These are phyloP conservation scores for Bothriochloa decipiens DNA, from an alignment of 176 grass and related monocot genomes.

Conservation along the genomic window DNA sequence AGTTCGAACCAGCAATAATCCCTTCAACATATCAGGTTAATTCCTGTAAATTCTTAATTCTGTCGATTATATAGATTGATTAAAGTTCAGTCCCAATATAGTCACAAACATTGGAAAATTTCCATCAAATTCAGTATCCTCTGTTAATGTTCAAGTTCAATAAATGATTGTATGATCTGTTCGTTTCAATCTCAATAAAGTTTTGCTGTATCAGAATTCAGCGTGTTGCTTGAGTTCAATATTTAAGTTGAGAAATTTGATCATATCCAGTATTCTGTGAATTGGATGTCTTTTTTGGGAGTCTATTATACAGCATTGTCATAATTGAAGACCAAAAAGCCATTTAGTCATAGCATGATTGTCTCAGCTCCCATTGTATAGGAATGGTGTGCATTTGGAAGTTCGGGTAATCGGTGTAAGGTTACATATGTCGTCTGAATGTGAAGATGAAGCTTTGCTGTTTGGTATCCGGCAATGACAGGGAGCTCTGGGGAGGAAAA, in stretches of 20 bases:
- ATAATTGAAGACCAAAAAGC: no score
- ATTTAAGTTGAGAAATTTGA: not conserved
- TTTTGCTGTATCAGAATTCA: not conserved
- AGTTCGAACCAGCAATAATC: no score
- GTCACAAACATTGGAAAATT: not conserved
- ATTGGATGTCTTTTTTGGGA: not conserved
- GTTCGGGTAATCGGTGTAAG: not conserved
- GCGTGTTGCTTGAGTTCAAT: not conserved
- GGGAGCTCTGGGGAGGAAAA: not conserved
- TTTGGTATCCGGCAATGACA: conserved; percentile 1
- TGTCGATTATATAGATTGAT: no score
- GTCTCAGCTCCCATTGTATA: no score
- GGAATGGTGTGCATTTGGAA: not conserved
- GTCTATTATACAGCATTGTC: not conserved
- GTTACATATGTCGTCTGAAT: not conserved
- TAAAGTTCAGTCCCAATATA: no score
- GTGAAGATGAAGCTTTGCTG: no score
- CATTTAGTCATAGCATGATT: no score
- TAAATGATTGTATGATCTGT: conserved; percentile 9
- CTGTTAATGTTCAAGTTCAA: conserved; percentile 31
- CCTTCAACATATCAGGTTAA: no score
- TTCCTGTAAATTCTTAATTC: no score
- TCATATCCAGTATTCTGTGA: not conserved
- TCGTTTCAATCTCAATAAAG: not conserved
- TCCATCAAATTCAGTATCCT: not conserved